A percentile compares a stretch with the other conserved stretches of the same genome.
phyloP scores from a whole-genome alignment of 495 filamentous ascomycete genomes.

The Neurospora sp. region DNA sequence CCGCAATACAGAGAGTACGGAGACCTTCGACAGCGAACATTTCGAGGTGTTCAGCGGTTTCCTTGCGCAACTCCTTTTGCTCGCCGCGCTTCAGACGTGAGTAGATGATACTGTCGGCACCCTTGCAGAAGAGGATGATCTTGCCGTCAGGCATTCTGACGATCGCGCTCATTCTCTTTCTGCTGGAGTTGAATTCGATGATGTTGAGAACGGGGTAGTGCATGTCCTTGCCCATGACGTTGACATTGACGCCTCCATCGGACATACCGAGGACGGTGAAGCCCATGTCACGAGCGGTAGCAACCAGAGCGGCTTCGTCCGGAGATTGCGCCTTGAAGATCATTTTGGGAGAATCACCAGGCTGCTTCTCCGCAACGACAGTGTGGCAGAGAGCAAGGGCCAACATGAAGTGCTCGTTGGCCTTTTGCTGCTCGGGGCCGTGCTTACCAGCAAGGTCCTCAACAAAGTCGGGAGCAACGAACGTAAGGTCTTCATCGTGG shows the following conservation, averaged over 20 bases:
- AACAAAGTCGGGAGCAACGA: constrained; percentile 82
- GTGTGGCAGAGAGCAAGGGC: constrained; percentile 92
- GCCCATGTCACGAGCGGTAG: constrained; percentile 89
- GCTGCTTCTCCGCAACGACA: constrained; percentile 82
- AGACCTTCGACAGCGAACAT: constrained; percentile 94
- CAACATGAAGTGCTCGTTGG: constrained; percentile 87
- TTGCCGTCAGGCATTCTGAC: constrained; percentile 89
- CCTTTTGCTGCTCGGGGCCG: constrained; percentile 63
- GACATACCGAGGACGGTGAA: constrained; percentile 86
- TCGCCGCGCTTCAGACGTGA: constrained; percentile 77
- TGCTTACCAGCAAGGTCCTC: constrained; percentile 67
- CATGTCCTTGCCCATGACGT: constrained; percentile 74
- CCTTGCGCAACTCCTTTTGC: constrained; percentile 69
- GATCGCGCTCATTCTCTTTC: constrained; percentile 98
- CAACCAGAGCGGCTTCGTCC: constrained; percentile 90
- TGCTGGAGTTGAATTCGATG: constrained; percentile 92
- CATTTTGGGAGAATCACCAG: constrained; percentile 80
- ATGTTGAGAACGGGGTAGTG: constrained; percentile 87
- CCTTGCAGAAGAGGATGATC: constrained; percentile 94
- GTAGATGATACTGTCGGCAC: constrained; percentile 95
- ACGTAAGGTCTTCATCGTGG: constrained; percentile 79
- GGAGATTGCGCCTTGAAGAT: constrained; percentile 97
- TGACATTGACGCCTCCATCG: constrained; percentile 68
- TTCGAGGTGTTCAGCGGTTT: constrained; percentile 89
- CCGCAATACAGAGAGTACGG: constrained; percentile 90